Evolutionary conservation across 306 rosid species (phyloP).

Genomic region (Lathyrus tuberosus): DNA sequence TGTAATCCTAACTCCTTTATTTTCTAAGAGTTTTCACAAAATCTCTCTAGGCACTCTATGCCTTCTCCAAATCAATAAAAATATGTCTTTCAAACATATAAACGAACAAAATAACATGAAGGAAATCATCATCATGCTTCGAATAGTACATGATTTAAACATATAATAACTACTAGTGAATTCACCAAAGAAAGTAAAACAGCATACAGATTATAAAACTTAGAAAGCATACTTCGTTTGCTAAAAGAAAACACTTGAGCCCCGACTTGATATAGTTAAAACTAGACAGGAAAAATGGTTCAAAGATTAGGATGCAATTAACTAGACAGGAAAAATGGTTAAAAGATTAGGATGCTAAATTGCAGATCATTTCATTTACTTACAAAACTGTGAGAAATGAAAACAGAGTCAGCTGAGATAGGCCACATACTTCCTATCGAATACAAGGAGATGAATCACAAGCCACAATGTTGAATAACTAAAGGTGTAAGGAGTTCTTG

Average conservation of each 20-base stretch:
- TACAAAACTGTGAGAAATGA: slow-evolving; percentile 10
- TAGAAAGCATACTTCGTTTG: not conserved
- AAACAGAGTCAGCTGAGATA: not conserved
- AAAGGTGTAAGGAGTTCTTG: slow-evolving; percentile 12
- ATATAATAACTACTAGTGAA: not conserved
- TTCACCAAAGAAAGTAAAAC: not conserved
- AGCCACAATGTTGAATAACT: slow-evolving; percentile 10
- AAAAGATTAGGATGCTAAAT: slow-evolving; percentile 13
- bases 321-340: slow-evolving; percentile 15
- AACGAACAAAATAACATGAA: not conserved
- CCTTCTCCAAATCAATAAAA: too few species aligned
- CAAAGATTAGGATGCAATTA: slow-evolving; percentile 10
- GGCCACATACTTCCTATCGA: slow-evolving; percentile 10
- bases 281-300: slow-evolving; percentile 20
- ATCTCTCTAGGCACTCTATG: too few species aligned
- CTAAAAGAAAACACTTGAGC: slow-evolving; percentile 5
- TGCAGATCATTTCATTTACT: slow-evolving; percentile 21
- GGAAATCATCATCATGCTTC: not conserved
- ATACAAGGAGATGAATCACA: not conserved
- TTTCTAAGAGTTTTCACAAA: too few species aligned
- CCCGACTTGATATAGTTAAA: not conserved
- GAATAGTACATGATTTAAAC: not conserved
- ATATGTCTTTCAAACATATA: not conserved
- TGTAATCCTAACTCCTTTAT: too few species aligned
- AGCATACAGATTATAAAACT: not conserved